Evolutionary conservation across 176 grass and related monocot genomes (phyloP).

Genomic region (Aegilops bicornis): DNA sequence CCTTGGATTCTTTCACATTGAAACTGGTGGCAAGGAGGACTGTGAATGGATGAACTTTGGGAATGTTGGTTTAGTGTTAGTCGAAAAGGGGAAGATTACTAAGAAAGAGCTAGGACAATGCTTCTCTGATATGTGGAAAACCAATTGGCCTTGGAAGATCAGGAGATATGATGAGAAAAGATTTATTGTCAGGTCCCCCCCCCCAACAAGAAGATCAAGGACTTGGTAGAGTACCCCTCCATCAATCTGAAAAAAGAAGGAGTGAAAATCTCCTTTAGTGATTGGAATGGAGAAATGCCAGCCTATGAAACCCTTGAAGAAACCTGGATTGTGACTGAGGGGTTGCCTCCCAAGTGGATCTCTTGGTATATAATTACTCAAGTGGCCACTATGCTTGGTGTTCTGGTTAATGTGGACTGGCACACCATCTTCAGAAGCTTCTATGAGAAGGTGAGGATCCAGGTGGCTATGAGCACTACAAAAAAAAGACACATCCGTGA

Average conservation of each 20-base stretch:
- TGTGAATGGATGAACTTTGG: neutral
- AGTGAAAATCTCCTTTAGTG: neutral
- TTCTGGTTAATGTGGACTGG: neutral
- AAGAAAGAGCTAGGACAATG: neutral
- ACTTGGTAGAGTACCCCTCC: neutral
- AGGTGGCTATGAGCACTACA: too few relatives aligned
- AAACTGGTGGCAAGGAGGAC: neutral
- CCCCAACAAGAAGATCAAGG: neutral
- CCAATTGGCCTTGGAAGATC: too few relatives aligned
- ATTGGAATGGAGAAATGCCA: neutral
- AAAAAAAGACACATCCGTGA: too few relatives aligned
- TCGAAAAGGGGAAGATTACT: neutral
- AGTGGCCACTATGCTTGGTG: neutral
- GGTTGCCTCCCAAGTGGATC: neutral
- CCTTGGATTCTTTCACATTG: neutral
- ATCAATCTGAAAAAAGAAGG: neutral
- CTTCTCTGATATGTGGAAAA: neutral
- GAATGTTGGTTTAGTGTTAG: neutral
- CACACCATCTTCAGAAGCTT: neutral
- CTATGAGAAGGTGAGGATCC: neutral
- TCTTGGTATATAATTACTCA: neutral
- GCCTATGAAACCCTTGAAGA: too few relatives aligned
- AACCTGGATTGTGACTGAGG: too few relatives aligned
- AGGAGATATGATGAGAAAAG: neutral
- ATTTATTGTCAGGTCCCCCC: neutral